Conservation (phyloP, 306 rosid genomes). For the Sophora flavescens region DNA sequence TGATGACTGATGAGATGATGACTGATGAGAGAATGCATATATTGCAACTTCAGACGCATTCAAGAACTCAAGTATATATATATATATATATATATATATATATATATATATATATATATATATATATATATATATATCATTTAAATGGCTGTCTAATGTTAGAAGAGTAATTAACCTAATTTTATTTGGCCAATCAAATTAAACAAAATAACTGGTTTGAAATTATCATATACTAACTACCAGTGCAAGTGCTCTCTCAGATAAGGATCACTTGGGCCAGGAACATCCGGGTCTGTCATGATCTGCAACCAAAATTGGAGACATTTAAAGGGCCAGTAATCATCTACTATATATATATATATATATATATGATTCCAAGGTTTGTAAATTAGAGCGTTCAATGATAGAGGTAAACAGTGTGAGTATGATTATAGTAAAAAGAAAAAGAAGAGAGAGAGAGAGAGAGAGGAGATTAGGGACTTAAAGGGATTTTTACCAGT, state of each 20-base stretch:
- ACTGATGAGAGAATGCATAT: neutral
- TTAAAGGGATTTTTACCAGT: constrained; percentile 59
- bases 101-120: too few relatives aligned
- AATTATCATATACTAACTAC: constrained; percentile 41
- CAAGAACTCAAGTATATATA: neutral
- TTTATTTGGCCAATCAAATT: neutral
- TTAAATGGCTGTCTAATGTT: neutral
- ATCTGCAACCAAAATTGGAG: constrained; percentile 53
- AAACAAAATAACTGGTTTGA: neutral
- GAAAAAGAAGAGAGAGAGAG: neutral
- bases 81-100: neutral
- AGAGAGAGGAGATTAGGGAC: neutral
- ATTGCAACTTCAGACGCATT: neutral
- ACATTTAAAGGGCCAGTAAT: too few relatives aligned
- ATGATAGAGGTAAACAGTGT: neutral
- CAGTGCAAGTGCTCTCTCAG: constrained; percentile 88
- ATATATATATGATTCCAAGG: neutral
- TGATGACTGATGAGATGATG: too few relatives aligned
- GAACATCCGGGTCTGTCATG: constrained; percentile 89
- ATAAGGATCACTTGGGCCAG: constrained; percentile 95
- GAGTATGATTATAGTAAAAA: neutral
- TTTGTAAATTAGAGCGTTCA: neutral
- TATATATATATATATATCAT: too few relatives aligned
- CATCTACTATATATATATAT: too few relatives aligned
- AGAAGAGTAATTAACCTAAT: neutral